Evolutionary conservation across 257 asterid genomes (phyloP).

Genomic region (Penstemon davidsonii): DNA sequence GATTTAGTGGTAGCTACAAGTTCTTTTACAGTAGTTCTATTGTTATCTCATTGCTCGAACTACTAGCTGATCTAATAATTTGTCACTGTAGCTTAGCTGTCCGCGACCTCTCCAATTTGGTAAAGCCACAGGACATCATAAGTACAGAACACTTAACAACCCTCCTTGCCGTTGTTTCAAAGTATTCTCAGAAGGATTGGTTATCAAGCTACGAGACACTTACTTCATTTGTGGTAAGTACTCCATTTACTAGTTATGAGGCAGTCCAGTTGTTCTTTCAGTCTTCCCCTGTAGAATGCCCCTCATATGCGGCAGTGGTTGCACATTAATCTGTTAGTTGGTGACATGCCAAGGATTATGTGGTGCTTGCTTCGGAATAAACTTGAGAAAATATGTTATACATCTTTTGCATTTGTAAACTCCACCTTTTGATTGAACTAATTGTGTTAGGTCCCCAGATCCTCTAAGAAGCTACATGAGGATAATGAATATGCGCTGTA

Average conservation of each 20-base stretch:
- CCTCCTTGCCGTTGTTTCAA: constrained; percentile 73
- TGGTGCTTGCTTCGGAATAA: constrained; percentile 13
- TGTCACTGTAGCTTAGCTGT: constrained; percentile 70
- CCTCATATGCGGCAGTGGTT: not conserved
- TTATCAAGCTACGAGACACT: constrained; percentile 79
- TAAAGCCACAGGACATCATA: constrained; percentile 71
- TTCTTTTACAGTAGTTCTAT: not conserved
- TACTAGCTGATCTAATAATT: constrained; percentile 29
- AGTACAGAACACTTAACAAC: constrained; percentile 79
- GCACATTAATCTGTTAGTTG: constrained; percentile 6
- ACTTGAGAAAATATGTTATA: not conserved
- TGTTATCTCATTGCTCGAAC: constrained; percentile 3
- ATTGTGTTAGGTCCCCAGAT: constrained; percentile 83
- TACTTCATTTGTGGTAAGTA: constrained; percentile 75
- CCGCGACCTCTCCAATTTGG: constrained; percentile 86
- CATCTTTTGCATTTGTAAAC: constrained; percentile 19
- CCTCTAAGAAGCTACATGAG: constrained; percentile 86
- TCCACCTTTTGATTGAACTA: constrained; percentile 33
- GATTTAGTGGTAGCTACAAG: not conserved
- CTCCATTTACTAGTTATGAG: constrained; percentile 11
- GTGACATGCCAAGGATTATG: not conserved
- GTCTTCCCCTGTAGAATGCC: not conserved
- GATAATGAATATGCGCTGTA: constrained; percentile 84
- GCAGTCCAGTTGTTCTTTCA: constrained; percentile 16
- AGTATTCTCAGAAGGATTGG: constrained; percentile 95